Percentiles rank a stretch among this genome's conserved stretches.
Evolutionary conservation across 352 stramenopile species (phyloP).

Genomic region (Globisporangium okanoganense): DNA sequence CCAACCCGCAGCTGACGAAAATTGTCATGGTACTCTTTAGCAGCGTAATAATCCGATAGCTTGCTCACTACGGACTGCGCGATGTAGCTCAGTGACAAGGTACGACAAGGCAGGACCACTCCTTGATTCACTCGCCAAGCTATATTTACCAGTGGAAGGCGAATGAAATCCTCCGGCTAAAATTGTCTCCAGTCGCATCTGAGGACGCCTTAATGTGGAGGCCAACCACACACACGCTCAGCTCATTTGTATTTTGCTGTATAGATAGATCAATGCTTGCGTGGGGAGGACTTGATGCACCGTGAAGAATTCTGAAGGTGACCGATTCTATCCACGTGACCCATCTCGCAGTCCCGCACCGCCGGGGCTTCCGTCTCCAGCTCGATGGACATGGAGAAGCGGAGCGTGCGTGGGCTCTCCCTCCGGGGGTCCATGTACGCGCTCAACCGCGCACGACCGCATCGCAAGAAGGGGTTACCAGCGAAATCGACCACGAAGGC

Average conservation of each 20-base stretch:
- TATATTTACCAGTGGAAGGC: constrained; percentile 3
- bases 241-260: constrained; percentile 11
- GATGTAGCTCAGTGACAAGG: not conserved
- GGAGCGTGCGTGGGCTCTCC: constrained; percentile 22
- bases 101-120: constrained; percentile 5
- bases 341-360: not conserved
- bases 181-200: not conserved
- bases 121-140: not conserved
- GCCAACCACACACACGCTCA: not conserved
- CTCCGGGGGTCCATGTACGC: constrained; percentile 36
- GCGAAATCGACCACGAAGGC: constrained; percentile 5
- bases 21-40: not conserved
- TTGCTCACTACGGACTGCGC: not conserved
- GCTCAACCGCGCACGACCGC: constrained; percentile 11
- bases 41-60: not conserved
- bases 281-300: constrained; percentile 1
- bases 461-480: constrained; percentile 14
- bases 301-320: constrained; percentile 7
- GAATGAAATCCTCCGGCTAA: constrained; percentile 6
- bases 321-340: not conserved
- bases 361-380: not conserved
- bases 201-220: not conserved
- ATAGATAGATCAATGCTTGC: constrained; percentile 8
- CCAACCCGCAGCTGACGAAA: not conserved
- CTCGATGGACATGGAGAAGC: constrained; percentile 16